A percentile compares a stretch with the other conserved stretches of the same genome.
Conservation (phyloP, 2,329 filamentous ascomycete genomes). For the Calonectria pseudoreteaudii region DNA sequence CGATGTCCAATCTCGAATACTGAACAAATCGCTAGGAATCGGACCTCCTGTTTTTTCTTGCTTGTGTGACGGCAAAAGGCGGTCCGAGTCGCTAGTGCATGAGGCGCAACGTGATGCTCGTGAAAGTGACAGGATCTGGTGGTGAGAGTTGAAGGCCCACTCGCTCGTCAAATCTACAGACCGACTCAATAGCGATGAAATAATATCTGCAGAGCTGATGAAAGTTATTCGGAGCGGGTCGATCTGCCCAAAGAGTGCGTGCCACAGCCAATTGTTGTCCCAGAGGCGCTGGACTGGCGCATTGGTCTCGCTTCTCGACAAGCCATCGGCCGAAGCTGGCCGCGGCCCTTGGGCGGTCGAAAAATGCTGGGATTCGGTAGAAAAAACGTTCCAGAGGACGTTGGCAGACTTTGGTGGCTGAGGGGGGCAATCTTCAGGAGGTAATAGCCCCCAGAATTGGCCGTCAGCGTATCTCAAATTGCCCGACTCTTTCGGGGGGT, state of each 20-base stretch:
- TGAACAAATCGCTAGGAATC: constrained; percentile 60
- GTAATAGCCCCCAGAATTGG: constrained; percentile 46
- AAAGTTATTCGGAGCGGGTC: constrained; percentile 67
- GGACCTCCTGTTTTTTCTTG: constrained; percentile 24
- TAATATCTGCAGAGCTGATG: constrained; percentile 70
- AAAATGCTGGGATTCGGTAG: constrained; percentile 14
- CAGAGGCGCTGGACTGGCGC: constrained; percentile 27
- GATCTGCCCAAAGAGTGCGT: constrained; percentile 63
- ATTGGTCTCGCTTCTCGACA: constrained; percentile 33
- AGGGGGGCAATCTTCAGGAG: constrained; percentile 34
- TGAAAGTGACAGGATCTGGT: constrained; percentile 69
- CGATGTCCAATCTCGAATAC: constrained; percentile 72
- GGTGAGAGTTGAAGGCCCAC: constrained; percentile 73
- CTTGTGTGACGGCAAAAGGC: constrained; percentile 27
- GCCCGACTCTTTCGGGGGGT: constrained; percentile 40
- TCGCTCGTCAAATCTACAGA: constrained; percentile 67
- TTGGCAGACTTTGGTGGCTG: constrained; percentile 35
- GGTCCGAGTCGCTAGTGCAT: background rate
- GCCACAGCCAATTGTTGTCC: constrained; percentile 65
- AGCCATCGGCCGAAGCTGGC: background rate
- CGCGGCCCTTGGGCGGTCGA: background rate
- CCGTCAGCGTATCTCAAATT: constrained; percentile 44
- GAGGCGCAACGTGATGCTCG: constrained; percentile 30
- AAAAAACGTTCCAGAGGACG: constrained; percentile 42
- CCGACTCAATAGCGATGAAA: constrained; percentile 71